These are phyloP conservation scores for Suillus sp. DNA, from an alignment of 768 basidiomycete species.

Conservation along the genomic window DNA sequence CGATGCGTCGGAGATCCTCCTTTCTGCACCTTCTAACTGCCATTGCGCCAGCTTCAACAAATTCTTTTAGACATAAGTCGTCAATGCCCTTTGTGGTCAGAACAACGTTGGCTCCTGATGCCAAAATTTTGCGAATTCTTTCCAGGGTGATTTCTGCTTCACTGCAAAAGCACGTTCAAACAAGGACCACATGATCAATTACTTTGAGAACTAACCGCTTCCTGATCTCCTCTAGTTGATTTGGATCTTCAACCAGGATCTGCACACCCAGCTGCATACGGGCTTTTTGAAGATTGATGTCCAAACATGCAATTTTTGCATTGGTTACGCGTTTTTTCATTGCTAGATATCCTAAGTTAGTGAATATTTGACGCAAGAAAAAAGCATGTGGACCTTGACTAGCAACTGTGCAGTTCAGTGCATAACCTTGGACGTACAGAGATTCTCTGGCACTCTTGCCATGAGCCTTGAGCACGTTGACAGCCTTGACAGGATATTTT, in stretches of 20 bases:
- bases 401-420: constrained; percentile 96
- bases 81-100: constrained; percentile 99
- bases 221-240: constrained; percentile 95
- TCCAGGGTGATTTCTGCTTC: constrained; percentile 97
- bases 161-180: constrained; percentile 41
- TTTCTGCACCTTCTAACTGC: constrained; percentile 97
- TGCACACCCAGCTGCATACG: constrained; percentile 99
- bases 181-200: constrained; percentile 2
- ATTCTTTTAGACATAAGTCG: constrained; percentile 97
- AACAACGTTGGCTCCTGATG: constrained; percentile 94
- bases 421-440: constrained; percentile 93
- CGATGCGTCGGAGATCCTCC: constrained; percentile 95
- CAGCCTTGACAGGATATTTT: constrained; percentile 99
- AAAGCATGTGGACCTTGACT: constrained; percentile 79
- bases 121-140: constrained; percentile 93
- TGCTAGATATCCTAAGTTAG: constrained; percentile 48
- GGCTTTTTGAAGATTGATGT: constrained; percentile 95
- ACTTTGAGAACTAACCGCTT: constrained; percentile 60
- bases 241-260: constrained; percentile 94
- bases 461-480: constrained; percentile 97
- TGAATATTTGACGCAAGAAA: constrained; percentile 2
- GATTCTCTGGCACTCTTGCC: constrained; percentile 96
- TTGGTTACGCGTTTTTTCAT: constrained; percentile 95
- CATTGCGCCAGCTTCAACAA: constrained; percentile 98
- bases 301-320: constrained; percentile 97